Percentiles rank a stretch among this genome's conserved stretches.
phyloP scores from a whole-genome alignment of 2,329 filamentous ascomycete species.

The Mariannaea elegans region DNA sequence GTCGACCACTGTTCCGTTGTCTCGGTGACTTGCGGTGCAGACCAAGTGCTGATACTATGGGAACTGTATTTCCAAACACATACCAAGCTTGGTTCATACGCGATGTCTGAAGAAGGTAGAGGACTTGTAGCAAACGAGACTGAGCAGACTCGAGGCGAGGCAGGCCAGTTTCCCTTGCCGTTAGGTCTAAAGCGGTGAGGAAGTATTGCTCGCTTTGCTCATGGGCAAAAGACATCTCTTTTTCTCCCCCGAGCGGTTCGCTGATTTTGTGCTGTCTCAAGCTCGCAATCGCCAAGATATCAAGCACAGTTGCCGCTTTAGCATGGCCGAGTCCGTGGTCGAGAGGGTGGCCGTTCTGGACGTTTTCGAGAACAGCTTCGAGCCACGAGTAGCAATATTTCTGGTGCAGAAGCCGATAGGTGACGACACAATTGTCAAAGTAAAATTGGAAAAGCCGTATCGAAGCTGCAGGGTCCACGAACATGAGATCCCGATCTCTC shows the following conservation, averaged over 20 bases:
- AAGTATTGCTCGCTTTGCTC: conserved; percentile 39
- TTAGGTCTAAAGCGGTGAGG: conserved; percentile 29
- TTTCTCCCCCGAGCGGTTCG: neutral
- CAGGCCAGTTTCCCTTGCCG: conserved; percentile 36
- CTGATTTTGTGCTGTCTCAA: conserved; percentile 53
- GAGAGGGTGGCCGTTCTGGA: conserved; percentile 47
- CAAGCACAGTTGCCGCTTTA: conserved; percentile 56
- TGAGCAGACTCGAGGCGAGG: conserved; percentile 38
- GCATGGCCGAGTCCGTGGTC: conserved; percentile 52
- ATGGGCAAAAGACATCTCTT: conserved; percentile 13
- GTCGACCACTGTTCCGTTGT: conserved; percentile 1
- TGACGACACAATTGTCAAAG: conserved; percentile 67
- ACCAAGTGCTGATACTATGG: conserved; percentile 31
- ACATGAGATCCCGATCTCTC: conserved; percentile 14
- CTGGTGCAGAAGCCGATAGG: conserved; percentile 65
- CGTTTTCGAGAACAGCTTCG: conserved; percentile 48
- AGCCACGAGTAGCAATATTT: conserved; percentile 60
- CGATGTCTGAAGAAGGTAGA: conserved; percentile 34
- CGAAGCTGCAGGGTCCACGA: conserved; percentile 29
- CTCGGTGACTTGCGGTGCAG: conserved; percentile 29
- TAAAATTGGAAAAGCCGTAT: conserved; percentile 51
- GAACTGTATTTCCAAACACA: conserved; percentile 32
- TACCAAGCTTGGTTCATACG: conserved; percentile 40
- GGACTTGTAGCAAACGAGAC: conserved; percentile 30
- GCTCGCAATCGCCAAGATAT: conserved; percentile 58